These are phyloP conservation scores for Pseudopyricularia javanii DNA, from an alignment of 2,329 filamentous ascomycete species.

Conservation along the genomic window DNA sequence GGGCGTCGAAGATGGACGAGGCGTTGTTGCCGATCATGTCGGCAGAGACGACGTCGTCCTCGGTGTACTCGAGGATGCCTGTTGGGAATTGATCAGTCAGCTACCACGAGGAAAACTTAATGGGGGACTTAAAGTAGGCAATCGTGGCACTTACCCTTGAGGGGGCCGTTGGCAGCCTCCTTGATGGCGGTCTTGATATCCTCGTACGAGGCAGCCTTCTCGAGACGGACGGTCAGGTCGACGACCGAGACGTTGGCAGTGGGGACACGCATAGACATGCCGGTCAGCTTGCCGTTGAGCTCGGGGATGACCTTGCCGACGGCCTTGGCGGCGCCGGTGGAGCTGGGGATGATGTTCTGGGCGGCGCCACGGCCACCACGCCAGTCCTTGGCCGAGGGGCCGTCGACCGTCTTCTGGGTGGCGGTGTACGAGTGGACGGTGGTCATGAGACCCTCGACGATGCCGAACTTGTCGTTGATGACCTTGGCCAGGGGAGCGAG, in stretches of 20 bases:
- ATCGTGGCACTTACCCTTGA: slow-evolving; percentile 59
- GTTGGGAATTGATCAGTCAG: slow-evolving; percentile 7
- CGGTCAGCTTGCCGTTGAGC: slow-evolving; percentile 98
- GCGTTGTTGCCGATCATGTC: slow-evolving; percentile 85
- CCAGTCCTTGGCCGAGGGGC: slow-evolving; percentile 97
- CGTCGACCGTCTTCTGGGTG: slow-evolving; percentile 98
- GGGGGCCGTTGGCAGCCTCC: slow-evolving; percentile 67
- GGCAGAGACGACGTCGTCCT: slow-evolving; percentile 90
- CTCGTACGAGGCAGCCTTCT: slow-evolving; percentile 81
- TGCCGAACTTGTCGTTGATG: slow-evolving; percentile 94
- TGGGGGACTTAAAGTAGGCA: neutral
- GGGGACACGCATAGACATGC: slow-evolving; percentile 99
- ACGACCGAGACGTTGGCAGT: slow-evolving; percentile 99
- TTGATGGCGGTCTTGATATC: slow-evolving; percentile 90
- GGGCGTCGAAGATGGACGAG: slow-evolving; percentile 98
- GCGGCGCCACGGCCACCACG: slow-evolving; percentile 96
- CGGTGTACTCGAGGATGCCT: slow-evolving; percentile 88
- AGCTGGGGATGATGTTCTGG: slow-evolving; percentile 99
- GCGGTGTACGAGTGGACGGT: slow-evolving; percentile 99
- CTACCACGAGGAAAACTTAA: neutral
- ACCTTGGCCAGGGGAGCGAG: slow-evolving; percentile 98
- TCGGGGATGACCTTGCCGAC: slow-evolving; percentile 99
- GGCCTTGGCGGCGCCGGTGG: slow-evolving; percentile 98
- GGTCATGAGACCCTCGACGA: slow-evolving; percentile 99
- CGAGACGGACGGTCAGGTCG: slow-evolving; percentile 85